phyloP scores from a whole-genome alignment of 805 yeast genomes.

The Wilhelminamyces savonicus region DNA sequence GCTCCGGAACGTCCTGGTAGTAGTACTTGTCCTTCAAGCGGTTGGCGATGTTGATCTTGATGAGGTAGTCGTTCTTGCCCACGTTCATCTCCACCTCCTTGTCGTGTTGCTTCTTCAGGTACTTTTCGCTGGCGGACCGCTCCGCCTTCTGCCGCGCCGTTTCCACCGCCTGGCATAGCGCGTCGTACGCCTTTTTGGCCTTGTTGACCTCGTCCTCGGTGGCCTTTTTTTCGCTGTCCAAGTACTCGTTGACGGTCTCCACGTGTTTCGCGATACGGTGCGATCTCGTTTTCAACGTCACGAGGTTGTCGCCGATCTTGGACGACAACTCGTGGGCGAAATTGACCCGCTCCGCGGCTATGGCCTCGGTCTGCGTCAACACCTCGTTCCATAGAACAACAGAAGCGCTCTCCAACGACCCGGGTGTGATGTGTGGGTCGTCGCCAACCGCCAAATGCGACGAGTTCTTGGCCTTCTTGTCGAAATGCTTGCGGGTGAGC shows the following conservation, averaged over 20 bases:
- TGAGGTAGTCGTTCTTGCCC: slow-evolving; percentile 77
- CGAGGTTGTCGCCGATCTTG: slow-evolving; percentile 57
- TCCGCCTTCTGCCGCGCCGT: slow-evolving; percentile 68
- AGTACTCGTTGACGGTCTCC: slow-evolving; percentile 51
- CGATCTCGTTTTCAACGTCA: slow-evolving; percentile 46
- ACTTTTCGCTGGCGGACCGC: slow-evolving; percentile 44
- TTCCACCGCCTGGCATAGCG: slow-evolving; percentile 76
- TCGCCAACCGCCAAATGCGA: slow-evolving; percentile 82
- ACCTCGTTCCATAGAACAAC: slow-evolving; percentile 89
- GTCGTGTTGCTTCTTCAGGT: slow-evolving; percentile 48
- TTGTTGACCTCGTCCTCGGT: slow-evolving; percentile 53
- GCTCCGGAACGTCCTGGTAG: slow-evolving; percentile 89
- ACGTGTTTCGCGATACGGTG: slow-evolving; percentile 51
- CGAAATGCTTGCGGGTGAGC: slow-evolving; percentile 63
- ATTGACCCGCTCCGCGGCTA: slow-evolving; percentile 59
- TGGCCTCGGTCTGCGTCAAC: slow-evolving; percentile 72
- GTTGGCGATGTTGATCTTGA: slow-evolving; percentile 79
- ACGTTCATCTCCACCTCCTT: slow-evolving; percentile 77
- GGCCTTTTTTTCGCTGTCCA: slow-evolving; percentile 41
- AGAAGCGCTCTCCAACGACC: slow-evolving; percentile 84
- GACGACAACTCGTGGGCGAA: slow-evolving; percentile 55
- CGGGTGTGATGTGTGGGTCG: slow-evolving; percentile 86
- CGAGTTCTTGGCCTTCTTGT: slow-evolving; percentile 65
- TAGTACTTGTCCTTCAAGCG: slow-evolving; percentile 87
- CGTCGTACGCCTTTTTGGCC: slow-evolving; percentile 74